phyloP scores from a whole-genome alignment of 345 rosid species.

The Acer yangbiense region DNA sequence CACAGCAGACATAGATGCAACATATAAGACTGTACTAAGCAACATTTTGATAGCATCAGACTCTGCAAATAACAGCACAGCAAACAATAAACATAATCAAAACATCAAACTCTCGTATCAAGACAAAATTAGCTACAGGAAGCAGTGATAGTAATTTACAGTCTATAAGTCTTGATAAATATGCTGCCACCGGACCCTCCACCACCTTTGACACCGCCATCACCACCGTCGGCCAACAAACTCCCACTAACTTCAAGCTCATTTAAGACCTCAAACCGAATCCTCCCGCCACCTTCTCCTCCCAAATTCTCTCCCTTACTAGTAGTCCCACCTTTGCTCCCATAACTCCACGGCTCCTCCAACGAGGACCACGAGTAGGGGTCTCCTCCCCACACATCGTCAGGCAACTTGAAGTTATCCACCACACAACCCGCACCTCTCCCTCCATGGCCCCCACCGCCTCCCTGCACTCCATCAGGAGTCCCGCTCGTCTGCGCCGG shows the following conservation, averaged over 20 bases:
- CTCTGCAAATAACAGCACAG: background rate
- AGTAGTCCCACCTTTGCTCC: constrained; percentile 75
- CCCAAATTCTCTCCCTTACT: constrained; percentile 60
- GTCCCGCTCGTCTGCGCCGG: constrained; percentile 69
- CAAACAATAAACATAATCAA: background rate
- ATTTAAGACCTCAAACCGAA: constrained; percentile 36
- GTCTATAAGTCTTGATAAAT: constrained; percentile 53
- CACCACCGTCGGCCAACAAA: constrained; percentile 60
- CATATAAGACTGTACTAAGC: background rate
- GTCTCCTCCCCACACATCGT: constrained; percentile 82
- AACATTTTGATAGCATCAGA: background rate
- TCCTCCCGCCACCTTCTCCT: constrained; percentile 72
- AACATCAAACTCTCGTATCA: constrained; percentile 8
- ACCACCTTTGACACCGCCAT: constrained; percentile 60
- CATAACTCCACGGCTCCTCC: constrained; percentile 68
- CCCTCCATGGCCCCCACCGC: constrained; percentile 74
- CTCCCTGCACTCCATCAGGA: constrained; percentile 58
- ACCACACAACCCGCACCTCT: constrained; percentile 67
- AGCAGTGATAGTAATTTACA: constrained; percentile 36
- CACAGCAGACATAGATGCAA: background rate
- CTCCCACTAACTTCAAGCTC: constrained; percentile 47
- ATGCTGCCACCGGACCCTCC: constrained; percentile 83
- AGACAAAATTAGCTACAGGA: background rate
- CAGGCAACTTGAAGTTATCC: constrained; percentile 61
- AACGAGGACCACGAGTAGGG: constrained; percentile 67